Evolutionary conservation across 2,329 filamentous ascomycete species (phyloP).

Genomic region (Cladosporium velox): DNA sequence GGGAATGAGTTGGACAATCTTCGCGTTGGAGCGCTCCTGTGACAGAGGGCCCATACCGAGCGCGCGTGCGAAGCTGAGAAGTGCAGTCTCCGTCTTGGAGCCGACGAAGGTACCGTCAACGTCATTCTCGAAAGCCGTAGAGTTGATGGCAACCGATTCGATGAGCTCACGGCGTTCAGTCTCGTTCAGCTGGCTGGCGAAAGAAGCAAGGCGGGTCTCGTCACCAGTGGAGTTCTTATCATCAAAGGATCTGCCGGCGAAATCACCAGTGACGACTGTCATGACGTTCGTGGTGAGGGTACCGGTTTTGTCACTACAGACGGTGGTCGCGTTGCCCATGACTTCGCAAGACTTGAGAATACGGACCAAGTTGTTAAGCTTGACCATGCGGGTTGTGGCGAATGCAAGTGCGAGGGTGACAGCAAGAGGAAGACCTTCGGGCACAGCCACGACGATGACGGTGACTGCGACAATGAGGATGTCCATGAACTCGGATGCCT

Average conservation of each 20-base stretch:
- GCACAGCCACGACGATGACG: constrained; percentile 67
- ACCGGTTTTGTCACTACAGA: constrained; percentile 79
- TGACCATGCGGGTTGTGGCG: constrained; percentile 67
- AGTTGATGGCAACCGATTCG: constrained; percentile 68
- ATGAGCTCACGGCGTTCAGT: constrained; percentile 59
- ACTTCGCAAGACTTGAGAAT: constrained; percentile 68
- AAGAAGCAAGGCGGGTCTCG: constrained; percentile 56
- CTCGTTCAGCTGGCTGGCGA: constrained; percentile 53
- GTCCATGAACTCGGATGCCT: constrained; percentile 70
- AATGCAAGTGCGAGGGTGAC: constrained; percentile 69
- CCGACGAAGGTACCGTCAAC: constrained; percentile 68
- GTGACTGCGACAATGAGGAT: constrained; percentile 67
- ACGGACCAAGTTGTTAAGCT: constrained; percentile 69
- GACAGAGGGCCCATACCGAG: constrained; percentile 64
- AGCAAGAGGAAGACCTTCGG: constrained; percentile 67
- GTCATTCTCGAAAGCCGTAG: constrained; percentile 68
- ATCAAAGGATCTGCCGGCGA: constrained; percentile 52
- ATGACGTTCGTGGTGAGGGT: constrained; percentile 75
- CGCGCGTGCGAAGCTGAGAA: constrained; percentile 68
- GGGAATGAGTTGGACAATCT: constrained; percentile 58
- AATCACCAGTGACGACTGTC: constrained; percentile 72
- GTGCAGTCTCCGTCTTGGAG: constrained; percentile 75
- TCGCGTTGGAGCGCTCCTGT: constrained; percentile 63
- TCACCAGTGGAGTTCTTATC: constrained; percentile 52
- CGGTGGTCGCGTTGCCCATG: constrained; percentile 71